These are phyloP conservation scores for Fomitiporia mediterranea DNA, from an alignment of 1,284 basidiomycete genomes.

Conservation along the genomic window DNA sequence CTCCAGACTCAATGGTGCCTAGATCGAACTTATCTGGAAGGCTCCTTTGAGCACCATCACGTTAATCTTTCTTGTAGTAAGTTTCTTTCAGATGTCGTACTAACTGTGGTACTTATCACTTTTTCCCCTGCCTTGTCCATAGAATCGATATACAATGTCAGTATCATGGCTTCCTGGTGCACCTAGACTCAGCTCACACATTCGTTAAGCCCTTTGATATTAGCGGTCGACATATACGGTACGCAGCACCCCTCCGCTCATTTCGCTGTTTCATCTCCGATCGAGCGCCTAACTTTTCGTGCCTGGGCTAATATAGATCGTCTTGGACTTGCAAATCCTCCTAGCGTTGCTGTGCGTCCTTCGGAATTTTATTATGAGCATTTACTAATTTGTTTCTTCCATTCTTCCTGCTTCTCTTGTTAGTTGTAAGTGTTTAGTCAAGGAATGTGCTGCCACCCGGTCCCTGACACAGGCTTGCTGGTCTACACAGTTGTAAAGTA, in stretches of 20 bases:
- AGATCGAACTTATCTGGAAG: conserved; percentile 21
- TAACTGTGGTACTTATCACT: too few species aligned
- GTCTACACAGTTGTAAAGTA: conserved; percentile 16
- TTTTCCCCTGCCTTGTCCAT: too few species aligned
- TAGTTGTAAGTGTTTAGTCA: not conserved
- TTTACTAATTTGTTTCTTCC: not conserved
- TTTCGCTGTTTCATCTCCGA: not conserved
- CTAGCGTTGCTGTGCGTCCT: conserved; percentile 11
- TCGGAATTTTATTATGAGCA: not conserved
- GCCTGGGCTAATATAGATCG: conserved; percentile 13
- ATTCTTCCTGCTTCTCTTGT: too few species aligned
- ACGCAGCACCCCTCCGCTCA: not conserved
- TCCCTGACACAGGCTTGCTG: not conserved
- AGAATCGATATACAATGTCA: conserved; percentile 21
- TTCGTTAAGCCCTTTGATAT: conserved; percentile 15
- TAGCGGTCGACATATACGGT: conserved; percentile 20
- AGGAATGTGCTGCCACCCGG: not conserved
- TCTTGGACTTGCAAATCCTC: conserved; percentile 11
- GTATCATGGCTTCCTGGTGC: not conserved
- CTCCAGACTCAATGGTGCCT: not conserved
- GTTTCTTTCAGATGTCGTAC: too few species aligned
- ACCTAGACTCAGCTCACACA: not conserved
- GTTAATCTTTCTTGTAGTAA: conserved; percentile 17
- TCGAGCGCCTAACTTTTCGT: not conserved
- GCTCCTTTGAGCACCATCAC: conserved; percentile 17